phyloP scores from a whole-genome alignment of 2,329 filamentous ascomycete species.

The Claviceps digitariae region DNA sequence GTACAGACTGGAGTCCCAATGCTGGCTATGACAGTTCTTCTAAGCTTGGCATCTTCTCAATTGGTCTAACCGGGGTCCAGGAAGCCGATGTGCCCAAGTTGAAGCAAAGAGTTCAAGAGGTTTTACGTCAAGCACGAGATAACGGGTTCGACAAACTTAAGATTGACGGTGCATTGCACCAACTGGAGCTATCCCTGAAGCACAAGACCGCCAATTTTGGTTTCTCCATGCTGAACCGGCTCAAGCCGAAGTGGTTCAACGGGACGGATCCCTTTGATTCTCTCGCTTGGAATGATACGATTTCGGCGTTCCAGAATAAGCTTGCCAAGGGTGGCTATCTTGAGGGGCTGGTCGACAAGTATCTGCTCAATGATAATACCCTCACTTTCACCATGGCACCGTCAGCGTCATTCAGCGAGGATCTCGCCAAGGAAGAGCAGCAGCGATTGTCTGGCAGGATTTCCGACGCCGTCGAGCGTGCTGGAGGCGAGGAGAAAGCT shows the following conservation, averaged over 20 bases:
- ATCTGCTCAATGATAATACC: slow-evolving; percentile 74
- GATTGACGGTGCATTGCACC: slow-evolving; percentile 86
- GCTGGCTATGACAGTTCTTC: slow-evolving; percentile 77
- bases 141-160: slow-evolving; percentile 82
- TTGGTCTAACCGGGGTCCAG: slow-evolving; percentile 82
- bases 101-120: slow-evolving; percentile 58
- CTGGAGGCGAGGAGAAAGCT: slow-evolving; percentile 59
- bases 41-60: slow-evolving; percentile 69
- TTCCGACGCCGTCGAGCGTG: slow-evolving; percentile 49
- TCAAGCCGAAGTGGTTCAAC: slow-evolving; percentile 91
- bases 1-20: slow-evolving; percentile 89
- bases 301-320: slow-evolving; percentile 66
- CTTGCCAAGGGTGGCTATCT: slow-evolving; percentile 68
- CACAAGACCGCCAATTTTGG: slow-evolving; percentile 96
- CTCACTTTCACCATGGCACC: slow-evolving; percentile 93
- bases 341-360: slow-evolving; percentile 76
- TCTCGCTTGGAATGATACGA: slow-evolving; percentile 81
- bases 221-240: slow-evolving; percentile 74
- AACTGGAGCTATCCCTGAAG: slow-evolving; percentile 83
- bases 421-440: slow-evolving; percentile 65
- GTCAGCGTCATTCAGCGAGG: slow-evolving; percentile 58
- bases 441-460: slow-evolving; percentile 64
- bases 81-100: slow-evolving; percentile 66
- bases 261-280: slow-evolving; percentile 86
- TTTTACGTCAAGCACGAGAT: slow-evolving; percentile 53